A percentile compares a stretch with the other conserved stretches of the same genome.
Evolutionary conservation across 2,329 filamentous ascomycete genomes (phyloP).

Genomic region (Arachnomyces sp.): DNA sequence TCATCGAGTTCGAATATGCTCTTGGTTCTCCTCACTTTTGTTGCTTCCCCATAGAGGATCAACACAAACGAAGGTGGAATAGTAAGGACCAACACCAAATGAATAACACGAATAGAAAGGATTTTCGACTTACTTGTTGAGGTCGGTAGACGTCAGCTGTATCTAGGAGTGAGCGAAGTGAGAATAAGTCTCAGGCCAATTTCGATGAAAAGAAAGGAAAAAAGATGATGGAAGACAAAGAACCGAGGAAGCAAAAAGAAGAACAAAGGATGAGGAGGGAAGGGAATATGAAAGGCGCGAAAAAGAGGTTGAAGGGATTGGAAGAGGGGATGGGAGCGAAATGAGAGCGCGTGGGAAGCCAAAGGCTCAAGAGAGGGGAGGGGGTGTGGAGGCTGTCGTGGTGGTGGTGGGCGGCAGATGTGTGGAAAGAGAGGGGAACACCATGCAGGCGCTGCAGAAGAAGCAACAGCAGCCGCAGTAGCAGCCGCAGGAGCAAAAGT

Average conservation of each 20-base stretch:
- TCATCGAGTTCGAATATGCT: not conserved
- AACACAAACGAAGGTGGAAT: conserved; percentile 10
- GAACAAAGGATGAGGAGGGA: conserved; percentile 3
- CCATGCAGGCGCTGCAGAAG: not conserved
- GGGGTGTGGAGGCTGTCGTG: conserved; percentile 2
- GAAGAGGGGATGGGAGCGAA: conserved; percentile 14
- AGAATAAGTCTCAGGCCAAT: conserved; percentile 14
- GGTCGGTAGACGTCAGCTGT: conserved; percentile 41
- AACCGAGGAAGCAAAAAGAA: conserved; percentile 3
- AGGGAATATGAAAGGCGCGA: not conserved
- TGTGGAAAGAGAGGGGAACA: no score
- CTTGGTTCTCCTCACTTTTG: not conserved
- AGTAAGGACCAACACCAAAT: conserved; percentile 3
- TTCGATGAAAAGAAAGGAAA: conserved; percentile 2
- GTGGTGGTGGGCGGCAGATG: conserved; percentile 5
- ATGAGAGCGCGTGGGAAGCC: conserved; percentile 11
- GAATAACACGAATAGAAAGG: conserved; percentile 9
- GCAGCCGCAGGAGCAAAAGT: conserved; percentile 10
- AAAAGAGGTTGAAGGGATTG: conserved; percentile 6
- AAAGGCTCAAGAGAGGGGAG: no score
- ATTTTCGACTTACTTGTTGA: conserved; percentile 34
- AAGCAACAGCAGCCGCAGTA: conserved; percentile 7
- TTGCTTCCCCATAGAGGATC: conserved; percentile 5
- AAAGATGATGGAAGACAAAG: conserved; percentile 3
- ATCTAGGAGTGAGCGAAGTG: conserved; percentile 14